phyloP scores from a whole-genome alignment of 305 asterid genomes.

The Fraxinus floribunda region DNA sequence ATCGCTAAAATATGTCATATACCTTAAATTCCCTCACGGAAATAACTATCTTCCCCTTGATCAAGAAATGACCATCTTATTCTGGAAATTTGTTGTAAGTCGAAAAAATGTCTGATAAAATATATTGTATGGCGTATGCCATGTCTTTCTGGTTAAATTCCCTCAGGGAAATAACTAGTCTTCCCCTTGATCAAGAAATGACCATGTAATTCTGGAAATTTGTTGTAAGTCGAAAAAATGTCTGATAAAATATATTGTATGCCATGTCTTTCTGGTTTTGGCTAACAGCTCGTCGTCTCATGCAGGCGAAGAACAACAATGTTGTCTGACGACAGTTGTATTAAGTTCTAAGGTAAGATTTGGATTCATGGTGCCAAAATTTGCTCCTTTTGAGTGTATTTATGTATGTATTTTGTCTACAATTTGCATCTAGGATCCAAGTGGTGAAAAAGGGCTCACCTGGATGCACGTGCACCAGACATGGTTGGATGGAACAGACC shows the following conservation, averaged over 20 bases:
- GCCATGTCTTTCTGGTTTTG: not conserved
- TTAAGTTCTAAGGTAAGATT: slow-evolving; percentile 68
- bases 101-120: not conserved
- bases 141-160: not conserved
- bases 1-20: not conserved
- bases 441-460: slow-evolving; percentile 66
- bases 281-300: slow-evolving; percentile 1
- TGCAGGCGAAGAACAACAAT: slow-evolving; percentile 62
- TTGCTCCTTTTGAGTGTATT: not conserved
- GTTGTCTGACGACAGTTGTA: slow-evolving; percentile 62
- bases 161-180: too few relatives aligned
- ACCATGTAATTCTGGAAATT: not conserved
- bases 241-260: not conserved
- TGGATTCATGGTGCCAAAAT: not conserved
- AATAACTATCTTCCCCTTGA: not conserved
- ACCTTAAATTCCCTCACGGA: not conserved
- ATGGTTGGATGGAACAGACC: slow-evolving; percentile 69
- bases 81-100: not conserved
- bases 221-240: not conserved
- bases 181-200: not conserved
- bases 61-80: not conserved
- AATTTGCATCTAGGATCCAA: slow-evolving; percentile 49
- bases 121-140: not conserved
- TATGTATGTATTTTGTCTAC: slow-evolving; percentile 4
- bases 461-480: slow-evolving; percentile 88